Base-by-base conservation (phyloP, 2,329 filamentous ascomycete genomes). In the Diplodia sapinea region DNA sequence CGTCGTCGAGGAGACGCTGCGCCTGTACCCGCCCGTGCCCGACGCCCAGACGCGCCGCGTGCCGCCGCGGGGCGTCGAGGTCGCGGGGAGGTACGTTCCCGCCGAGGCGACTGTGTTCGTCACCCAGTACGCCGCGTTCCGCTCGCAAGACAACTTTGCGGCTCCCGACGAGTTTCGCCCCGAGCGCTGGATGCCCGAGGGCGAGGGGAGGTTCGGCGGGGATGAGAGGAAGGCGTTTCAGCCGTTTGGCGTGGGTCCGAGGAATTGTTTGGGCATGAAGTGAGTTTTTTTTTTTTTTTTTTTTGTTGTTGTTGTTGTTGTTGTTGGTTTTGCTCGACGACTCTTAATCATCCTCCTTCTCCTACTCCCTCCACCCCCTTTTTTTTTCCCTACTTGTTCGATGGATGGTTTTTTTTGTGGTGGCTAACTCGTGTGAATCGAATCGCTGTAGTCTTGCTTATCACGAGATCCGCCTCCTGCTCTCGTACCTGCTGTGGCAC, bases 11-110 rank as follows among this genome's bases (percentile, higher is more conserved):
- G 81, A 83, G 69, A 78, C 74, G 0, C 71, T 84, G 3, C 72
- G 83, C 2, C 73, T 81, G 7, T 81, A 81, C 70, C 82, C 82
- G 4, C 81, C 82, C 0, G 76, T 82, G 1, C 73, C 80, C 0
- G 69, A 71, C 12, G 76, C 77, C 1, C 67, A 78, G 12, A 72
- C 75, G 6, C 73, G 80, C 9, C 33, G 50, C 29, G 61, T 69
- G 1, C 71, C 71, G 0, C 74, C 76, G 9, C 52, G 68, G 5
- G 78, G 75, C 13, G 79, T 69, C 2, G 59, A 20, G 17, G 47
- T 76, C 38, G 59, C 70, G 69, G 33, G 73, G 73, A 63, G 66
- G 69, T 70, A n/a, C 4, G 47, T 51, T 15, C 13, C 33, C 23
- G 55, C 79, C 23, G 71, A 69, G 55, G 77, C 73, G 11, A 56